These are phyloP conservation scores for Zygoascus meyerae DNA, from an alignment of 1,139 yeast species.

Conservation along the genomic window DNA sequence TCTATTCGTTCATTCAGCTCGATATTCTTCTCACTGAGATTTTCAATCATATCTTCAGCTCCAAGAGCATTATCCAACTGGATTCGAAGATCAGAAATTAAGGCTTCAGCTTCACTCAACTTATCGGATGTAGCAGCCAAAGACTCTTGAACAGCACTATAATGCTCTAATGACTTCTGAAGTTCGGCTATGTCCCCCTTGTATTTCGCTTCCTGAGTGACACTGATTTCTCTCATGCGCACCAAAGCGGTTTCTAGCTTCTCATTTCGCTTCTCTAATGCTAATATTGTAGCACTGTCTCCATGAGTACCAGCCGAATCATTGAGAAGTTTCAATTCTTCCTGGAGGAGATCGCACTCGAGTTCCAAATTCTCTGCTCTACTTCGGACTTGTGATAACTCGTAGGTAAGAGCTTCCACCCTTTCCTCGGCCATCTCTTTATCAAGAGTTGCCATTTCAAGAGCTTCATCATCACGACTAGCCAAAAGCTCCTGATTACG, in stretches of 20 bases:
- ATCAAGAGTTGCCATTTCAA: slow-evolving; percentile 53
- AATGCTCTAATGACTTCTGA: slow-evolving; percentile 20
- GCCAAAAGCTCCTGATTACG: slow-evolving; percentile 34
- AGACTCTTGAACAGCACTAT: slow-evolving; percentile 13
- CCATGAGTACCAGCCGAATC: slow-evolving; percentile 23
- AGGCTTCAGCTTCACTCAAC: slow-evolving; percentile 38
- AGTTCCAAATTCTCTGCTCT: slow-evolving; percentile 38
- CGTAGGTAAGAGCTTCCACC: slow-evolving; percentile 36
- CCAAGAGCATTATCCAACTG: slow-evolving; percentile 35
- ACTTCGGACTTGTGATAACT: slow-evolving; percentile 31
- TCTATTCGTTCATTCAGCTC: slow-evolving; percentile 39
- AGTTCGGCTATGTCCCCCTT: slow-evolving; percentile 37
- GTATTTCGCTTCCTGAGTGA: slow-evolving; percentile 37
- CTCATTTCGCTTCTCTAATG: slow-evolving; percentile 38
- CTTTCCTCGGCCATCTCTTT: slow-evolving; percentile 46
- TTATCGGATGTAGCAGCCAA: slow-evolving; percentile 29
- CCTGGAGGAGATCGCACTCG: slow-evolving; percentile 42
- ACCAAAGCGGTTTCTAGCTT: slow-evolving; percentile 38
- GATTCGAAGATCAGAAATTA: slow-evolving; percentile 43
- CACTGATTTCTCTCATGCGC: slow-evolving; percentile 36
- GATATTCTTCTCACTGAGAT: slow-evolving; percentile 50
- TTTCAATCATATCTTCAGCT: slow-evolving; percentile 46
- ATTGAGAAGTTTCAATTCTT: slow-evolving; percentile 43
- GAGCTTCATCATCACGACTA: slow-evolving; percentile 36
- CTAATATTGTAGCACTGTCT: slow-evolving; percentile 28